A percentile compares a stretch with the other conserved stretches of the same genome.
Evolutionary conservation across 225 moss, liverwort and hornwort genomes (phyloP).

Genomic region (Rhytidiadelphus loreus): DNA sequence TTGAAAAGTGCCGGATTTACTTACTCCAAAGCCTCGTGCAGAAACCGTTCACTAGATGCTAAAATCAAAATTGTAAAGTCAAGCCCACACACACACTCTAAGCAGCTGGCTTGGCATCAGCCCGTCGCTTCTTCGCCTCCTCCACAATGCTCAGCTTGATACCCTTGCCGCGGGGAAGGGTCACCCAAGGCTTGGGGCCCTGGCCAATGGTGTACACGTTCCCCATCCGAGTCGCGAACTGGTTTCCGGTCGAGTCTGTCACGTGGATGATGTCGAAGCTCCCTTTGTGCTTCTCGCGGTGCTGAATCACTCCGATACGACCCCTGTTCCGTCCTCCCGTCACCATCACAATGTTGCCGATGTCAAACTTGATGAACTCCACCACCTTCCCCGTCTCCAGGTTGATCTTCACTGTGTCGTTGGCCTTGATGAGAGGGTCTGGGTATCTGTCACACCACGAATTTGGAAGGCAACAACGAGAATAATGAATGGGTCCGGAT

Average conservation of each 20-base stretch:
- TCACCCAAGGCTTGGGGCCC: conserved; percentile 53
- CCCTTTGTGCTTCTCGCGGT: conserved; percentile 68
- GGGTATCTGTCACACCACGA: conserved; percentile 28
- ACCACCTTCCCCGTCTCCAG: conserved; percentile 64
- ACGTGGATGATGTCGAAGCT: conserved; percentile 76
- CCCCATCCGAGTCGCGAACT: conserved; percentile 59
- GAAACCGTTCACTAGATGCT: not conserved
- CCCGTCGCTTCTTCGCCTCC: conserved; percentile 54
- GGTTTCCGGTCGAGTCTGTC: conserved; percentile 38
- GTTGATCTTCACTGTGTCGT: conserved; percentile 67
- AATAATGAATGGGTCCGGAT: not conserved
- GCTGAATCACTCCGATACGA: conserved; percentile 54
- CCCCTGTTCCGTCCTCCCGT: conserved; percentile 69
- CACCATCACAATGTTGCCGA: conserved; percentile 68
- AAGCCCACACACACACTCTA: not conserved
- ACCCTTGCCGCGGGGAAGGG: conserved; percentile 57
- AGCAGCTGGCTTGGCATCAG: conserved; percentile 26
- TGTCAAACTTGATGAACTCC: conserved; percentile 12
- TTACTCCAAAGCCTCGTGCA: not conserved
- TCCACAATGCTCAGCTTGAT: conserved; percentile 69
- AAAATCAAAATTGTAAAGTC: not conserved
- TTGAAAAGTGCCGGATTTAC: not conserved
- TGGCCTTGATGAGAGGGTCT: conserved; percentile 62
- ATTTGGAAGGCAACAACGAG: not conserved
- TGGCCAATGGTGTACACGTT: conserved; percentile 60